Base-by-base conservation (phyloP, 106 monocot genomes). In the Dactylorhiza incarnata region DNA sequence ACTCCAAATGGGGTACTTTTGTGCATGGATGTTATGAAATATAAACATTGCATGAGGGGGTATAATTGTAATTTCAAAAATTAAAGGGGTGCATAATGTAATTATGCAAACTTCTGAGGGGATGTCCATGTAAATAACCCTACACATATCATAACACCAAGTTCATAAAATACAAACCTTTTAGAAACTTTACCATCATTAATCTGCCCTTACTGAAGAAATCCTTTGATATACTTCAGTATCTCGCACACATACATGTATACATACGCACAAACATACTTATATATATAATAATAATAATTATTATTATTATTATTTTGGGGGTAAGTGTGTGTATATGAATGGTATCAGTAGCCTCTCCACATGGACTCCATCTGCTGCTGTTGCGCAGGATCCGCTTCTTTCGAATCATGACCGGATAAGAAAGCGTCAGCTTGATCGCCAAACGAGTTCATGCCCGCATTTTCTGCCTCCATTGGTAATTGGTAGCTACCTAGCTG, bases 351-450 rank as follows among this genome's bases (percentile, higher is more conserved):
- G 17, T 78, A 78, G 43, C 77, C 74, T 66, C 77, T 44, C 85
- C 85, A 86, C 6, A 78, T 62, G 16, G 75, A 53, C 73, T 85
- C 69, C 43, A 58, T 51, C 51, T 86, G 81, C 69, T 81, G 85
- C 45, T 73, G 54, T 51, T 77, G 80, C 37, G 19, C 7, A 23
- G 25, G 25, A 25, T 80, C 77, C 3, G 26, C 16, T n/a, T 58
- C 63, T 71, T 62, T 81, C 13, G 78, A 54, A 3, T 74, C 72
- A 61, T 76, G 76, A 51, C 5, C 50, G 45, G 55, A 56, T 11
- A 79, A 49, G 26, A 75, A 44, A 9, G 12, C 25, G 46, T 77
- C 53, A 6, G 15, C 71, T 69, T 84, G 79, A 2, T 7, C 73
- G 0, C 37, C 50, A 49, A 84, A 81, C 5, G 82, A 76, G 71